Conservation (phyloP, 176 grass and related monocot species). For the Thinopyrum elongatum region DNA sequence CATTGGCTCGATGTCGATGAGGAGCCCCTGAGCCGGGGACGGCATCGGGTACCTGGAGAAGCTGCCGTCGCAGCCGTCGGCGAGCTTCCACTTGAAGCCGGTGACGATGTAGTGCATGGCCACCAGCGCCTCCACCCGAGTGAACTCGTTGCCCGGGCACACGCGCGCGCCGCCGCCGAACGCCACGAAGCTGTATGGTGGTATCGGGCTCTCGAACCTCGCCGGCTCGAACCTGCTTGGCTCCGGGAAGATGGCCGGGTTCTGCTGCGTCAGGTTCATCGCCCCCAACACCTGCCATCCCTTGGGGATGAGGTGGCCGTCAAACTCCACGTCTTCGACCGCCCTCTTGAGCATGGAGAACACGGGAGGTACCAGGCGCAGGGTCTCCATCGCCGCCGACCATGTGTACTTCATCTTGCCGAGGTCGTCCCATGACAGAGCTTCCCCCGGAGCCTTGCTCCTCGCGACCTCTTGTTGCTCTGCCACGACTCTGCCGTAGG, state of each 20-base stretch:
- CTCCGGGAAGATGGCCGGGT: slow-evolving; percentile 29
- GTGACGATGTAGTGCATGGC: slow-evolving; percentile 29
- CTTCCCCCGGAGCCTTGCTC: not conserved
- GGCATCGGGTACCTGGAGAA: slow-evolving; percentile 15
- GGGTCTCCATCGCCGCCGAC: slow-evolving; percentile 35
- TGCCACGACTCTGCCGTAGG: not conserved
- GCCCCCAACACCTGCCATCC: slow-evolving; percentile 35
- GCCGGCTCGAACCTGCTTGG: slow-evolving; percentile 36
- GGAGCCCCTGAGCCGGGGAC: not conserved
- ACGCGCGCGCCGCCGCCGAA: slow-evolving; percentile 29
- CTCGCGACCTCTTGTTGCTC: not conserved
- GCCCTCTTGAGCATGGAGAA: slow-evolving; percentile 22
- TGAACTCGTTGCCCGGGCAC: slow-evolving; percentile 45
- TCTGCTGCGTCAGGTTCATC: slow-evolving; percentile 14
- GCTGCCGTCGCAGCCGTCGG: slow-evolving; percentile 11
- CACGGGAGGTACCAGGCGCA: slow-evolving; percentile 37
- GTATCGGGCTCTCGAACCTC: slow-evolving; percentile 20
- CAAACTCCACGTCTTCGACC: slow-evolving; percentile 24
- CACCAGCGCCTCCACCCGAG: slow-evolving; percentile 12
- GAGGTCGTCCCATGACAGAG: not conserved
- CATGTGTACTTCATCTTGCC: slow-evolving; percentile 34
- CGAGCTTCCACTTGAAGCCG: slow-evolving; percentile 29
- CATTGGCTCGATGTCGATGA: slow-evolving; percentile 1
- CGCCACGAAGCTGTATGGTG: slow-evolving; percentile 30
- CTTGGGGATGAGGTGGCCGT: slow-evolving; percentile 28